Evolutionary conservation across 1,284 basidiomycete species (phyloP), one percentile per base, ranked within the genome.

Genomic region (Ustilago vetiveriae): DNA sequence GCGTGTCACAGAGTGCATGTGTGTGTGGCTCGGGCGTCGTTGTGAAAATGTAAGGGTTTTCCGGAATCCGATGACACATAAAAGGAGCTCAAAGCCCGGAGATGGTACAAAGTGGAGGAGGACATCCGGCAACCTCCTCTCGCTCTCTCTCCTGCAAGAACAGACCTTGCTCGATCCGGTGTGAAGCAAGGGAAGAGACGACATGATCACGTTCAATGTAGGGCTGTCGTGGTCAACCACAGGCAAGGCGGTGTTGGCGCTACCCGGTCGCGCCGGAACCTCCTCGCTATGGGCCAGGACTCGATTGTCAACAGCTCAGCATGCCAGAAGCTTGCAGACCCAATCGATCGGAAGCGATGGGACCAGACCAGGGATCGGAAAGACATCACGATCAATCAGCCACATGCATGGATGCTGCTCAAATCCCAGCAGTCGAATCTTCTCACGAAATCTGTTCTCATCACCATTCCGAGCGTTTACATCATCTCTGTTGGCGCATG

Each of bases 41-140:
- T n/a, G 17, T 2, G 17, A 16, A 14, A 14, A 27, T 19, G 32
- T 10, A 37, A 17, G 22, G 43, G 43, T 37, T 26, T 45, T 53
- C 41, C 41, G 50, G 44, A 11, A 44, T 36, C 50, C 49, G 49
- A n/a, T n/a, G n/a, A n/a, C n/a, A n/a, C n/a, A n/a, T n/a, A n/a
- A n/a, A n/a, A n/a, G n/a, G n/a, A n/a, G n/a, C n/a, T n/a, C n/a
- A n/a, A n/a, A n/a, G n/a, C n/a, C n/a, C n/a, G n/a, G n/a, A n/a
- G n/a, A n/a, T n/a, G n/a, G n/a, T n/a, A n/a, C n/a, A 36, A 47
- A 41, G 58, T 48, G 52, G 52, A 46, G 50, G 50, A 35, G 13
- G 17, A 27, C n/a, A n/a, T n/a, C n/a, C n/a, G n/a, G n/a, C n/a
- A n/a, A n/a, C n/a, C n/a, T n/a, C n/a, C n/a, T n/a, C n/a, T n/a